Base-by-base conservation (phyloP, 177 flowering plant genomes). In the Tripterygium wilfordii region DNA sequence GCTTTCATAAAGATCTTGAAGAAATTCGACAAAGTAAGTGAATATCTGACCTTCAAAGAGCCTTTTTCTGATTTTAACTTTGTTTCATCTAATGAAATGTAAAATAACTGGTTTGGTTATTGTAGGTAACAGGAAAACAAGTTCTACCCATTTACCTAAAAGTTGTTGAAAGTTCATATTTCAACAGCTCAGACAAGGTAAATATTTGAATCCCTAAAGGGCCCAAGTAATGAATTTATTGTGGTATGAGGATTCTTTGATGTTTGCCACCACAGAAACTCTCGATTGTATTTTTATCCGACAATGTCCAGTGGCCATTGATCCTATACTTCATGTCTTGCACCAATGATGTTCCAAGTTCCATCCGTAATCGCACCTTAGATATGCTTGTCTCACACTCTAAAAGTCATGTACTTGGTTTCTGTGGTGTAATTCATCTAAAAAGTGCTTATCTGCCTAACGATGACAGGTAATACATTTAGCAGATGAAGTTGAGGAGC, bases 111-210 rank as follows among this genome's bases (percentile, higher is more conserved):
- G 1, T 28, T 24, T 26, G 22, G 18, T 18, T 48, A 38, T 69
- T 57, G 47, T 78, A 92, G 99, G 88, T 85, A 4, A 92, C 91
- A 29, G 85, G 58, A 40, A 82, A 89, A 67, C 71, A 89, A 69
- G 82, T 74, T 45, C 88, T 84, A 33, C 82, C 91, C 45, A 80
- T 82, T 45, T 92, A 92, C 63, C 77, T 86, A 6, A 82, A 66
- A 79, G 99, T 78, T 26, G 99, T 86, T 5, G 96, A 92, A 66
- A 81, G 88, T 62, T 88, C 99, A 36, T 82, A 86, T 61, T 92
- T 92, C 77, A 84, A 84, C 74, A 80, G 82, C 70, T 88, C 98
- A 35, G 88, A 86, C 70, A 82, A 79, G 96, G 96, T 78, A 74
- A 66, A 23, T 26, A n/a, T 21, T 2, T 31, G 14, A 29, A 48